A percentile compares a stretch with the other conserved stretches of the same genome.
These are phyloP conservation scores for Huntiella bhutanensis DNA, from an alignment of 2,329 filamentous ascomycete genomes.

Conservation along the genomic window DNA sequence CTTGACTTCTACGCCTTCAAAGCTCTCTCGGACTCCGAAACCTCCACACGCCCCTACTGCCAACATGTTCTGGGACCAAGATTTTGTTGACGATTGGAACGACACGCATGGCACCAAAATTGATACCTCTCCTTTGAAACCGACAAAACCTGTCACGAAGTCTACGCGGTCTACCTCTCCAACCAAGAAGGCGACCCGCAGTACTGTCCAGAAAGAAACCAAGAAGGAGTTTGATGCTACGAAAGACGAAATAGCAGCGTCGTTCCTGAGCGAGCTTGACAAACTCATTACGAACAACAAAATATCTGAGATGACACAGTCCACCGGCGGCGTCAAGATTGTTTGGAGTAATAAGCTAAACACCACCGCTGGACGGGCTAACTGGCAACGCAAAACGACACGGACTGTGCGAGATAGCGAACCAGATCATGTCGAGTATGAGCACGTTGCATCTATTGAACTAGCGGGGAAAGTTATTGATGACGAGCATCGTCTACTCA, in stretches of 20 bases:
- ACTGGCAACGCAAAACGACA: constrained; percentile 45
- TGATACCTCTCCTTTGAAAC: constrained; percentile 2
- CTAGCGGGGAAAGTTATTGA: constrained; percentile 78
- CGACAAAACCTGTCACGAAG: constrained; percentile 9
- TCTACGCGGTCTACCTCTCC: neutral
- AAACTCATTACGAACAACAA: constrained; percentile 38
- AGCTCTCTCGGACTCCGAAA: constrained; percentile 21
- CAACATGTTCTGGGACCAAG: constrained; percentile 41
- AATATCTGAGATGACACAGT: constrained; percentile 36
- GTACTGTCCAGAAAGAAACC: constrained; percentile 20
- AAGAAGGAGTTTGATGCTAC: constrained; percentile 42
- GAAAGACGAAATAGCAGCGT: constrained; percentile 43
- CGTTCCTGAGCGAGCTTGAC: constrained; percentile 54
- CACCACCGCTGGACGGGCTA: constrained; percentile 59
- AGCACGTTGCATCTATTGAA: constrained; percentile 61
- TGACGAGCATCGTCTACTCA: constrained; percentile 56
- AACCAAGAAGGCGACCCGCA: constrained; percentile 15
- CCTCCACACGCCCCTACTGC: constrained; percentile 34
- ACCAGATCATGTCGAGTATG: constrained; percentile 15
- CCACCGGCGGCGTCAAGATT: constrained; percentile 52
- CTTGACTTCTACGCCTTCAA: neutral
- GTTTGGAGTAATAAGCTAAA: constrained; percentile 63
- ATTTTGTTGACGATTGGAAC: constrained; percentile 43
- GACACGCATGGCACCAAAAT: constrained; percentile 35
- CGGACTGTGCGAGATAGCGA: constrained; percentile 15